A percentile compares a stretch with the other conserved stretches of the same genome.
These are phyloP conservation scores for Colletotrichum spaethianum DNA, from an alignment of 2,329 filamentous ascomycete genomes.

Conservation along the genomic window DNA sequence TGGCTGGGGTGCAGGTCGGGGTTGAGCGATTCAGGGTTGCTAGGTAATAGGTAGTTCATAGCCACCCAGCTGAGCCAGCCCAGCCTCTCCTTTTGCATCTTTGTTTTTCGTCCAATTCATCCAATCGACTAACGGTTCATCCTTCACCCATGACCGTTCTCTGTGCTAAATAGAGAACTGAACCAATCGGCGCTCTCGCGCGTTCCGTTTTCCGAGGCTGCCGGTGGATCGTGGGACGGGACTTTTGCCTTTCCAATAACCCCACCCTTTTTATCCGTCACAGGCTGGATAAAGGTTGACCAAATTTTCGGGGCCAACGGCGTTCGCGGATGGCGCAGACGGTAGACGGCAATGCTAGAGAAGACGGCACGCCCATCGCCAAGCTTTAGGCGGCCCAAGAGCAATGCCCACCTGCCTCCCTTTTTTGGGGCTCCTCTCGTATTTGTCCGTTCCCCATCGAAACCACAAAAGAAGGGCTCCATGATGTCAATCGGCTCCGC, in stretches of 20 bases:
- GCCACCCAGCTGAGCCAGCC: background rate
- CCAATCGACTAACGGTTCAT: background rate
- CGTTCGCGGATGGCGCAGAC: conserved; percentile 6
- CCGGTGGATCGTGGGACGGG: conserved; percentile 2
- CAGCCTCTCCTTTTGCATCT: conserved; percentile 1
- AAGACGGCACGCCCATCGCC: conserved; percentile 14
- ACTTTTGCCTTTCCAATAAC: background rate
- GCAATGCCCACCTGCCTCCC: background rate
- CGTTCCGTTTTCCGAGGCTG: conserved; percentile 9
- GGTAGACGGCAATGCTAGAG: background rate
- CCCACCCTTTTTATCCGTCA: background rate
- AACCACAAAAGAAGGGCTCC: background rate
- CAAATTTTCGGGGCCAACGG: background rate
- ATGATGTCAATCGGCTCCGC: conserved; percentile 35
- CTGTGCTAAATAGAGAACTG: background rate
- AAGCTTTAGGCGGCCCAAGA: conserved; percentile 9
- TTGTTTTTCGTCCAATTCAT: background rate
- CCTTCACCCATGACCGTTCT: background rate
- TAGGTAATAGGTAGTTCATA: background rate
- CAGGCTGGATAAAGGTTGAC: background rate
- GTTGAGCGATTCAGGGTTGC: conserved; percentile 7
- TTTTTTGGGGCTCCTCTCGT: conserved; percentile 30
- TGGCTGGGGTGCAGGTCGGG: conserved; percentile 8
- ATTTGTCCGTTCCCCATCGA: conserved; percentile 25
- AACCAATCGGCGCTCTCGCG: conserved; percentile 27